These are phyloP conservation scores for Artemisia annua DNA, from an alignment of 129 eudicot species.

Conservation along the genomic window DNA sequence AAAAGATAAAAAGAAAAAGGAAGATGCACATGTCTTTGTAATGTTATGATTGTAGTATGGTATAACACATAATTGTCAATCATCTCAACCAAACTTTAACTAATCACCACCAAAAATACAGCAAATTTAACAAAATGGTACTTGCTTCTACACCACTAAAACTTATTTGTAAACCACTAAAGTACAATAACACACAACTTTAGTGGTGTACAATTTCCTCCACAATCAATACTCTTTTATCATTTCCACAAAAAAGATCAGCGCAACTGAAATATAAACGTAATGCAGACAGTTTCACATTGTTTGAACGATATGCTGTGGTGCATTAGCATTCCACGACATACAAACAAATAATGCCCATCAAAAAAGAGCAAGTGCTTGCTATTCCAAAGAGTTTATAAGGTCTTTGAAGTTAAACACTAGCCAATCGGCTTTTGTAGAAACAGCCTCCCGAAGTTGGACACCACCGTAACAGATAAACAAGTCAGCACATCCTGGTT, in stretches of 20 bases:
- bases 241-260: not conserved
- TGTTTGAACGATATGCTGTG: slow-evolving; percentile 6
- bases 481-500: slow-evolving; percentile 90
- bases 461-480: slow-evolving; percentile 91
- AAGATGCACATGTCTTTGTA: slow-evolving; percentile 25
- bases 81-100: slow-evolving; percentile 20
- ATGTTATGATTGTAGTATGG: slow-evolving; percentile 14
- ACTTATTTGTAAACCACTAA: not conserved
- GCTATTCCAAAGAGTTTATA: slow-evolving; percentile 61
- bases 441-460: slow-evolving; percentile 74
- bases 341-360: slow-evolving; percentile 3
- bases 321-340: not conserved
- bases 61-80: not conserved
- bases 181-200: not conserved
- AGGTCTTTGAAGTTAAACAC: slow-evolving; percentile 75
- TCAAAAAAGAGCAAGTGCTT: slow-evolving; percentile 11
- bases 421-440: slow-evolving; percentile 89
- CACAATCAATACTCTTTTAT: slow-evolving; percentile 14
- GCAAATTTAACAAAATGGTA: not conserved
- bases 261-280: not conserved
- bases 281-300: slow-evolving; percentile 11
- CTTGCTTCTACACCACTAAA: not conserved
- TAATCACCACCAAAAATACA: slow-evolving; percentile 17
- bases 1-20: slow-evolving; percentile 7
- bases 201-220: not conserved